These are phyloP conservation scores for Ceratobasidium sp. DNA, from an alignment of 1,284 basidiomycete species.

Conservation along the genomic window DNA sequence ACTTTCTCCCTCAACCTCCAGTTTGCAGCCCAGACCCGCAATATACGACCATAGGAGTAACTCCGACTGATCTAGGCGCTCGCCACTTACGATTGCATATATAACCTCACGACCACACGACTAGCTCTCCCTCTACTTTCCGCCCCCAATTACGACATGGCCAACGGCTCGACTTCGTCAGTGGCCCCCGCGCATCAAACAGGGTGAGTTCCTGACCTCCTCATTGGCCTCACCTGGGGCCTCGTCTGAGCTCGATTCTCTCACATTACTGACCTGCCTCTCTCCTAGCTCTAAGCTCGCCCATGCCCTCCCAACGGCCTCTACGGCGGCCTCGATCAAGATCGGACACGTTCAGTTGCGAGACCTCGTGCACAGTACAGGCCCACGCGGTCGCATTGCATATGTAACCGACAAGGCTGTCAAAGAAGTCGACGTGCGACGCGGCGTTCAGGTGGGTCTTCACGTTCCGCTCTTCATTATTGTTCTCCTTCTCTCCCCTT, in stretches of 20 bases:
- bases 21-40: not conserved
- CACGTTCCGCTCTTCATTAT: not conserved
- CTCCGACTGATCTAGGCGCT: slow-evolving; percentile 20
- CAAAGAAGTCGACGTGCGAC: slow-evolving; percentile 40
- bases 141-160: not conserved
- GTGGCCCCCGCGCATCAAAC: not conserved
- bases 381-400: slow-evolving; percentile 31
- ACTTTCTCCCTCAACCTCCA: slow-evolving; percentile 3
- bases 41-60: too few relatives aligned
- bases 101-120: not conserved
- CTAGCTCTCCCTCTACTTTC: not conserved
- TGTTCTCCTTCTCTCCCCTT: slow-evolving; percentile 9
- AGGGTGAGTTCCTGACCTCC: slow-evolving; percentile 14
- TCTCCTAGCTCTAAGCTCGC: slow-evolving; percentile 21
- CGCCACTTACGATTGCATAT: not conserved
- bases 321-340: slow-evolving; percentile 16
- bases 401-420: slow-evolving; percentile 35
- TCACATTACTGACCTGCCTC: not conserved
- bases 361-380: slow-evolving; percentile 36
- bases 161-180: not conserved
- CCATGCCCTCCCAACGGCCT: slow-evolving; percentile 28
- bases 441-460: slow-evolving; percentile 25
- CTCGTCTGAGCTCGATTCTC: not conserved
- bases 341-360: slow-evolving; percentile 40
- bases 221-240: not conserved